These are phyloP conservation scores for Oxytropis ochrocephala DNA, from an alignment of 306 rosid species.

Conservation along the genomic window DNA sequence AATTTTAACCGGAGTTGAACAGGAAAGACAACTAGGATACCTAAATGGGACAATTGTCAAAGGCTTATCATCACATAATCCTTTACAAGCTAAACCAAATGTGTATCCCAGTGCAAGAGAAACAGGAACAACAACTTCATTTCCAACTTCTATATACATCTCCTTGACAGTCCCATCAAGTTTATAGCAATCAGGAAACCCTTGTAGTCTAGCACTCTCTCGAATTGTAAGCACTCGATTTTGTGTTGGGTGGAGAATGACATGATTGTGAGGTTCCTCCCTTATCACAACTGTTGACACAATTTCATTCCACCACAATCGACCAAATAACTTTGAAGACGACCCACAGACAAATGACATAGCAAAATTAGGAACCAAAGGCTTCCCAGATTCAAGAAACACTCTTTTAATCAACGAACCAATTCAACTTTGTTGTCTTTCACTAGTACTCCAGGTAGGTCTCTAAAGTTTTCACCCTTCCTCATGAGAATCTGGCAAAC, in stretches of 20 bases:
- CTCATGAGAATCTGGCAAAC: slow-evolving; percentile 36
- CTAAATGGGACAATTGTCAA: slow-evolving; percentile 15
- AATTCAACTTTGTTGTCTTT: slow-evolving; percentile 31
- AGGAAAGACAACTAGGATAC: slow-evolving; percentile 26
- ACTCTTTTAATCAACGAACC: slow-evolving; percentile 34
- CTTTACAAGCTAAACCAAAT: slow-evolving; percentile 29
- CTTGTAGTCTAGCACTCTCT: slow-evolving; percentile 62
- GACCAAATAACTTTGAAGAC: slow-evolving; percentile 7
- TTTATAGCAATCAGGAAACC: slow-evolving; percentile 62
- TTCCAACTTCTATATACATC: slow-evolving; percentile 26
- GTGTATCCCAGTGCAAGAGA: not conserved
- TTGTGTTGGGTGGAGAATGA: slow-evolving; percentile 49
- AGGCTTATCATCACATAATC: slow-evolving; percentile 32
- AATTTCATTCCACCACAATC: slow-evolving; percentile 43
- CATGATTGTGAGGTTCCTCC: slow-evolving; percentile 41
- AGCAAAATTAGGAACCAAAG: too few species aligned
- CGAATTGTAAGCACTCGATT: slow-evolving; percentile 52
- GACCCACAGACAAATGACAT: too few species aligned
- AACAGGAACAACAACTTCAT: too few species aligned
- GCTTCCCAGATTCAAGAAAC: slow-evolving; percentile 5
- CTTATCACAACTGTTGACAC: slow-evolving; percentile 34
- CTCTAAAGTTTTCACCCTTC: slow-evolving; percentile 47
- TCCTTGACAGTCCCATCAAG: slow-evolving; percentile 50
- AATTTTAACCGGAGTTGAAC: not conserved
- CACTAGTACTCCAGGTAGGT: slow-evolving; percentile 32